Evolutionary conservation across 768 basidiomycete genomes (phyloP), one percentile per base, ranked within the genome.

Genomic region (Serpula lacrymans): DNA sequence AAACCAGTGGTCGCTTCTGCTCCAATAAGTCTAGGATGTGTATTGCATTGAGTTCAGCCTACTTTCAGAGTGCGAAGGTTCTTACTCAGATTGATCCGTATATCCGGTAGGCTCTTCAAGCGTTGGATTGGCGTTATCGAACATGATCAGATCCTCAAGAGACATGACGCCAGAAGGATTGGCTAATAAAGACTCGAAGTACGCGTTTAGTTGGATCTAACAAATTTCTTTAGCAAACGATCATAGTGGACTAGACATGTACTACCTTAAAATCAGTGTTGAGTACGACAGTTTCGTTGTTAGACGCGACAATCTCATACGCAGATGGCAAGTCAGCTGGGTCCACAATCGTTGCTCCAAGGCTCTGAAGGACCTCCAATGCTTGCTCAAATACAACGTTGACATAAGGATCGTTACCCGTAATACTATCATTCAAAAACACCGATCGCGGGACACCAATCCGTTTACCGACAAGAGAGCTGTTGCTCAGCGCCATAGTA

Each of bases 151-250:
- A 41, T 80, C 77, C 5, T 72, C 78, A 9, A 84, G 65, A 18
- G 58, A 76, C 29, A 67, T 58, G n/a, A 83, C 80, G 1, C 78
- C 77, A 0, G 80, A 72, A 0, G 82, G 82, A 27, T 79, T 77
- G 21, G 68, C 50, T 3, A 74, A 32, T 9, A 84, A 61, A 7
- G 53, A 57, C 8, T 65, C 50, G 21, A 72, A 72, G 47, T 75
- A 83, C 5, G 55, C 57, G 36, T 77, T 63, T 5, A 84, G 48
- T 51, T 80, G 67, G n/a, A 78, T 59, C 81, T 82, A 31, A 21
- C 28, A 6, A 6, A 33, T 33, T 6, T 33, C 31, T 6, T 33
- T 18, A 33, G 31, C 31, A 28, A 28, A n/a, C 14, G n/a, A 7
- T 8, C 31, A 33, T 14, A 6, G 20, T 6, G 20, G 31, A 14